Evolutionary conservation across 371 early-diverging fungal genomes (phyloP).

Genomic region (Mucor plumbeus): DNA sequence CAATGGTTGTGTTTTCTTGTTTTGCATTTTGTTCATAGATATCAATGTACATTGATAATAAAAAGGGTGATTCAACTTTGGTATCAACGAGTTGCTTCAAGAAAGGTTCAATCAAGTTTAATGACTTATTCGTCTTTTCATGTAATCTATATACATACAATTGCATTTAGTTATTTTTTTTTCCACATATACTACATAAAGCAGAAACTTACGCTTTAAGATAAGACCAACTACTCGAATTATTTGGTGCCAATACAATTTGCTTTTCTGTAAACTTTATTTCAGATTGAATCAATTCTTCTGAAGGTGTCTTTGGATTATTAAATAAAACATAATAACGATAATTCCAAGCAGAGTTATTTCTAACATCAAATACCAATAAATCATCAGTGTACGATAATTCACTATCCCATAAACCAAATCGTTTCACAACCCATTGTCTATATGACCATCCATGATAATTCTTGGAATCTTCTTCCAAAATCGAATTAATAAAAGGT

Average conservation of each 20-base stretch:
- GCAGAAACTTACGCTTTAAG: constrained; percentile 61
- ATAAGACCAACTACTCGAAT: constrained; percentile 92
- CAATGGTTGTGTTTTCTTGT: constrained; percentile 28
- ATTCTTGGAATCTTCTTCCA: constrained; percentile 93
- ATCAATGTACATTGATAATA: constrained; percentile 68
- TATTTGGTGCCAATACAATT: constrained; percentile 82
- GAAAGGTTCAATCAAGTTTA: constrained; percentile 49
- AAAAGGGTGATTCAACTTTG: constrained; percentile 60
- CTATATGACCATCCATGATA: constrained; percentile 97
- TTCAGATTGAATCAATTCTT: constrained; percentile 60
- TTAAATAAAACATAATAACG: constrained; percentile 77
- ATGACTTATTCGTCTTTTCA: constrained; percentile 43
- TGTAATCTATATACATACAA: constrained; percentile 40
- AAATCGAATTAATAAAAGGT: constrained; percentile 67
- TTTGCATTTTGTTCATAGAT: constrained; percentile 68
- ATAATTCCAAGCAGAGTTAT: constrained; percentile 99
- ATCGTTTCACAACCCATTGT: constrained; percentile 87
- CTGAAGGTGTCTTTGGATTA: constrained; percentile 46
- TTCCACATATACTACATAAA: not conserved
- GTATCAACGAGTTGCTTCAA: constrained; percentile 46
- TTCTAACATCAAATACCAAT: constrained; percentile 84
- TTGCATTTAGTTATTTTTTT: not conserved
- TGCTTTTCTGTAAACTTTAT: constrained; percentile 71
- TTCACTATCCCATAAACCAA: constrained; percentile 84
- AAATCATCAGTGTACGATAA: constrained; percentile 70